Conservation (phyloP, 2,329 filamentous ascomycete genomes). For the Ophiostoma tasmaniense region DNA sequence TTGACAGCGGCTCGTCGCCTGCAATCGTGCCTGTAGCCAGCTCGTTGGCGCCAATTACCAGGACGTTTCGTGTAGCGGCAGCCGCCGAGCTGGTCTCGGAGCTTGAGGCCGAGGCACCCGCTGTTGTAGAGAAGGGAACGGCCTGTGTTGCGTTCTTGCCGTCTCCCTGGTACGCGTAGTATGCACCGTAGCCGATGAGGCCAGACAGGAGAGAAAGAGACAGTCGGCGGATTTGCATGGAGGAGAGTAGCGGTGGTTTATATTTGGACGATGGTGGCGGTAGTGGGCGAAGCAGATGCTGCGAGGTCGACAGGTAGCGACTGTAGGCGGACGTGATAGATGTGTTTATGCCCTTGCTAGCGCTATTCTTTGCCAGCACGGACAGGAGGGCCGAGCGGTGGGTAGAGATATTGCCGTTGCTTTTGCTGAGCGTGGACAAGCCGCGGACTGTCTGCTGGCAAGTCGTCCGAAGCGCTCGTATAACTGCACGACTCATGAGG, state of each 20-base stretch:
- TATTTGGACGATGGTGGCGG: constrained; percentile 11
- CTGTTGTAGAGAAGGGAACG: constrained; percentile 14
- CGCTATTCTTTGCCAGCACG: constrained; percentile 7
- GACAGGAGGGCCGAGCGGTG: constrained; percentile 10
- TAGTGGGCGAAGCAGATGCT: constrained; percentile 12
- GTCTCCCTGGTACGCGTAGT: constrained; percentile 57
- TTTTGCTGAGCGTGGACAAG: constrained; percentile 8
- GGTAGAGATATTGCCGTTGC: constrained; percentile 12
- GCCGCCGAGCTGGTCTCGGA: background rate
- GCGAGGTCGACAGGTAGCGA: background rate
- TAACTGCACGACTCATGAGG: constrained; percentile 65
- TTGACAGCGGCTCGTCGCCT: constrained; percentile 78
- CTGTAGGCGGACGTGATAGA: background rate
- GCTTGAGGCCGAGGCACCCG: constrained; percentile 19
- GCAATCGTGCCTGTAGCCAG: constrained; percentile 81
- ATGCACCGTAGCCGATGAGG: constrained; percentile 67
- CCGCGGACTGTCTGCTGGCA: constrained; percentile 55
- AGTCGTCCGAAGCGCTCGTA: constrained; percentile 60
- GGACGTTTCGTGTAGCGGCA: constrained; percentile 51
- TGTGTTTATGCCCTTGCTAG: background rate
- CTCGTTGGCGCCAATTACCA: constrained; percentile 84
- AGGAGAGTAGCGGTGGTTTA: constrained; percentile 48
- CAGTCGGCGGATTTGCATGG: constrained; percentile 67
- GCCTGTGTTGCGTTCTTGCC: background rate
- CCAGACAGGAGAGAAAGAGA: constrained; percentile 59